Evolutionary conservation across 768 basidiomycete genomes (phyloP), one percentile per base, ranked within the genome.

Genomic region (Dacryopinax spathularia): DNA sequence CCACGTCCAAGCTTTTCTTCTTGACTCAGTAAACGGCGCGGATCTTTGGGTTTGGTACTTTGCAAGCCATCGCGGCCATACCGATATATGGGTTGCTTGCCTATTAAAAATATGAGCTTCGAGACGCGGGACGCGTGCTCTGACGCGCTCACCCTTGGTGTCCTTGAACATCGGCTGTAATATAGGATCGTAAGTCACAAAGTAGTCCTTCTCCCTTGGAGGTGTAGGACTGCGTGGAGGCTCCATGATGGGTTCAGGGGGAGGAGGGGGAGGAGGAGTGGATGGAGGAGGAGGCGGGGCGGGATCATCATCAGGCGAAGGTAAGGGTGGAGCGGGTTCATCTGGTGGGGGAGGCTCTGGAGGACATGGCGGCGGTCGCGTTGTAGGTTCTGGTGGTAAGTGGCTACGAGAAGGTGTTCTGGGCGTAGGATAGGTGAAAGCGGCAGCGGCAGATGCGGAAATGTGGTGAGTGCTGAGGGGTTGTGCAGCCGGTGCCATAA

Each of bases 341-440:
- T 56, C 48, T 9, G 48, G 48, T 56, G 48, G 48, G 25, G 48
- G 48, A 56, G 48, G 48, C 48, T 56, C 48, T 13, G 48, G 48
- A 9, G 48, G 48, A 18, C 48, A 56, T 13, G 48, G 48, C 5
- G 48, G 48, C 18, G 48, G 48, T 3, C 48, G 48, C 7, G 48
- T 56, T 13, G 48, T 56, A 4, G 48, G 48, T 29, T 56, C 48
- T 15, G 48, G 48, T 56, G 48, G 48, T 29, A 56, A 29, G 13
- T 56, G 48, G 10, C 48, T 20, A 15, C 48, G 12, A 15, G 48
- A 56, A 15, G 48, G 48, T 56, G 48, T 56, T 27, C 48, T 56
- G 25, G 48, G 48, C 25, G 48, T 56, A 56, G 48, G 48, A 20
- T 56, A 56, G 29, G 48, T 56, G 29, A 56, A 56, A 6, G 48